These are phyloP conservation scores for Podospora bellae-mahoneyi DNA, from an alignment of 495 filamentous ascomycete genomes.

Conservation along the genomic window DNA sequence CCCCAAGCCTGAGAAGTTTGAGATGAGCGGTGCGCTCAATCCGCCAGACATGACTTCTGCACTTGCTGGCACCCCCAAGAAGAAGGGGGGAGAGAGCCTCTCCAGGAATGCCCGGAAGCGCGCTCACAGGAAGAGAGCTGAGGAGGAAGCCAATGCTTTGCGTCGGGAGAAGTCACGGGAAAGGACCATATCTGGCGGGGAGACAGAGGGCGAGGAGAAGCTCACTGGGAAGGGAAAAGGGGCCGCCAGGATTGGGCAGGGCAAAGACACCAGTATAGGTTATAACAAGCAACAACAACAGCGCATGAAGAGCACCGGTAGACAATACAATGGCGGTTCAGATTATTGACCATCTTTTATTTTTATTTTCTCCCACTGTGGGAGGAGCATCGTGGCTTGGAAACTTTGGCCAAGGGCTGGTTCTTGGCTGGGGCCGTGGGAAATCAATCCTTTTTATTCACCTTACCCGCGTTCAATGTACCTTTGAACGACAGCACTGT, in stretches of 20 bases:
- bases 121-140: conserved; percentile 17
- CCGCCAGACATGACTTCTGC: not conserved
- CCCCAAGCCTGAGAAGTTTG: conserved; percentile 6
- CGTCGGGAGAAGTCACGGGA: conserved; percentile 6
- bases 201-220: conserved; percentile 3
- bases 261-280: not conserved
- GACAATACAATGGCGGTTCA: not conserved
- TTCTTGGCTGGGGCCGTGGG: no score
- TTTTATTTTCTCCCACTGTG: not conserved
- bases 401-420: no score
- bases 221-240: not conserved
- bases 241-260: not conserved
- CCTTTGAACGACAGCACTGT: no score
- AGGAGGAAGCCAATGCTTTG: conserved; percentile 6
- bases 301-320: not conserved
- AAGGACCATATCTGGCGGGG: not conserved
- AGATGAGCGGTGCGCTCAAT: conserved; percentile 25
- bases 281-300: not conserved
- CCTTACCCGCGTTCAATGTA: no score
- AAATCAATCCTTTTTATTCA: no score
- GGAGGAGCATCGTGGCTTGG: no score
- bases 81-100: not conserved
- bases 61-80: not conserved
- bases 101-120: conserved; percentile 19
- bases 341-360: not conserved